These are phyloP conservation scores for Suillus sp. DNA, from an alignment of 768 basidiomycete species.

Conservation along the genomic window DNA sequence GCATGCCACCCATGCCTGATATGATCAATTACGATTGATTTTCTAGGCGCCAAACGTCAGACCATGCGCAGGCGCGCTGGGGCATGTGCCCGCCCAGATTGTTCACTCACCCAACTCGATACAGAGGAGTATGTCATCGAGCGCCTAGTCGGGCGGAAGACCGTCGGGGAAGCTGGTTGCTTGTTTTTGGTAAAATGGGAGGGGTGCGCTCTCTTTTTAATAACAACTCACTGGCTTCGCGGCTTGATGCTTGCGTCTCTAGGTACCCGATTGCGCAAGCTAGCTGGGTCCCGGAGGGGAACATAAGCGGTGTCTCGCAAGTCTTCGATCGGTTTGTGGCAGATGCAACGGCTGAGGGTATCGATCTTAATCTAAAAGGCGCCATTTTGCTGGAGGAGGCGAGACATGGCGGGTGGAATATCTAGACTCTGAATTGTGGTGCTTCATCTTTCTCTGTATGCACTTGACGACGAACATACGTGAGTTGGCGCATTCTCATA, in stretches of 20 bases:
- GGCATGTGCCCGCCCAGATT: conserved; percentile 30
- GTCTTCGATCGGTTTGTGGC: conserved; percentile 22
- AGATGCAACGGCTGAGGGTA: conserved; percentile 23
- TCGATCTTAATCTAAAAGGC: conserved; percentile 16
- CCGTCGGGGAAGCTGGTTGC: conserved; percentile 16
- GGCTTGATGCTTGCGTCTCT: neutral
- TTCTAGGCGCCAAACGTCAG: conserved; percentile 21
- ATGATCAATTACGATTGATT: neutral
- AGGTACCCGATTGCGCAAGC: conserved; percentile 33
- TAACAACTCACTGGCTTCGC: neutral
- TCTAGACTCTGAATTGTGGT: neutral
- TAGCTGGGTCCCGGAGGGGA: conserved; percentile 34
- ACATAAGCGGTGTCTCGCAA: conserved; percentile 20
- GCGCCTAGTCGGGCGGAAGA: conserved; percentile 31
- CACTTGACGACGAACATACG: neutral
- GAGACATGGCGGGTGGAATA: conserved; percentile 20
- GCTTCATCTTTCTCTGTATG: neutral
- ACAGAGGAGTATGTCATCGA: conserved; percentile 22
- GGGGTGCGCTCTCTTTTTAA: conserved; percentile 23
- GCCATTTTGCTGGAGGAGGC: conserved; percentile 30
- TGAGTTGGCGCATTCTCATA: neutral
- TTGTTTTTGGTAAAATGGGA: conserved; percentile 38
- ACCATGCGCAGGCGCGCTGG: conserved; percentile 15
- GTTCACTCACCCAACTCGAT: conserved; percentile 13
- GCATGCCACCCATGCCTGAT: conserved; percentile 13